A percentile compares a stretch with the other conserved stretches of the same genome.
Evolutionary conservation across 108 stramenopile genomes (phyloP).

Genomic region (Cyclotella sp.): DNA sequence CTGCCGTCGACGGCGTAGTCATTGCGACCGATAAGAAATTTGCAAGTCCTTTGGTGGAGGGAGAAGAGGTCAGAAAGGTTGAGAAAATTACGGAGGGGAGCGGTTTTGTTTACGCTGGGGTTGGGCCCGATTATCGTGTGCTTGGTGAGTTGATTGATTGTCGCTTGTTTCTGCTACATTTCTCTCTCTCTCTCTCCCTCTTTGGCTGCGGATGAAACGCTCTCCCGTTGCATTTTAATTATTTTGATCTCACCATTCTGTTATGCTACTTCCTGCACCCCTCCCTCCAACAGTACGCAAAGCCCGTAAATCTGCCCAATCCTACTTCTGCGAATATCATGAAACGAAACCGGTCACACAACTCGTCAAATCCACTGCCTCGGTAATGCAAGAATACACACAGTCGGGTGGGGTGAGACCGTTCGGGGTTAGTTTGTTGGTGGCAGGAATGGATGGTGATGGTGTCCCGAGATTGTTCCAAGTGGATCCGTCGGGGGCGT

Average conservation of each 20-base stretch:
- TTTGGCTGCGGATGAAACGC: too few relatives aligned
- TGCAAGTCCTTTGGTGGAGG: slow-evolving; percentile 87
- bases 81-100: slow-evolving; percentile 85
- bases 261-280: background rate
- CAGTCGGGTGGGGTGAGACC: slow-evolving; percentile 98
- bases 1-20: slow-evolving; percentile 98
- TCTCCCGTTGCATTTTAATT: too few relatives aligned
- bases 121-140: slow-evolving; percentile 99
- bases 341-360: slow-evolving; percentile 92
- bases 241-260: too few relatives aligned
- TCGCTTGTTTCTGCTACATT: background rate
- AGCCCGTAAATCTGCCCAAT: slow-evolving; percentile 94
- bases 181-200: too few relatives aligned
- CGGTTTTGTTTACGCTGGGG: slow-evolving; percentile 97
- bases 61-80: slow-evolving; percentile 89
- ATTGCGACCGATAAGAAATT: slow-evolving; percentile 99
- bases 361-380: slow-evolving; percentile 93
- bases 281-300: slow-evolving; percentile 71
- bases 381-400: slow-evolving; percentile 98
- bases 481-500: slow-evolving; percentile 98
- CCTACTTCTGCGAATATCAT: slow-evolving; percentile 91
- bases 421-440: slow-evolving; percentile 94
- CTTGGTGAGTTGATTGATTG: slow-evolving; percentile 65
- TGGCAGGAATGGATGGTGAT: slow-evolving; percentile 96
- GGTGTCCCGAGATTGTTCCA: slow-evolving; percentile 94